phyloP scores from a whole-genome alignment of 2,329 filamentous ascomycete genomes.

The Sordariomycetes sp. region DNA sequence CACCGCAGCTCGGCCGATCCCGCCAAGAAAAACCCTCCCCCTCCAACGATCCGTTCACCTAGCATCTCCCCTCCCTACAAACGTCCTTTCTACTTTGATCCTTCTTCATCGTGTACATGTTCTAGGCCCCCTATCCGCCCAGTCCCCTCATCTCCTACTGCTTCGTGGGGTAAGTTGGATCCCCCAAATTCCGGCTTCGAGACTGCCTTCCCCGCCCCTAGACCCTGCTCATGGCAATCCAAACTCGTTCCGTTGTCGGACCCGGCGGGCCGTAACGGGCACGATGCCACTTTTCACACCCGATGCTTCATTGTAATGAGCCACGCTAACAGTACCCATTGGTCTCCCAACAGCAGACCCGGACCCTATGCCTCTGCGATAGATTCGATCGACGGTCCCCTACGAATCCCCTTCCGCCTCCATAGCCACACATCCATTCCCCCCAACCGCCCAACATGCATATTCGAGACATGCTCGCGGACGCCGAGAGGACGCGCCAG shows the following conservation, averaged over 20 bases:
- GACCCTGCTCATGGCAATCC: neutral
- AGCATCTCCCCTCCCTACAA: neutral
- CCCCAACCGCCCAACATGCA: constrained; percentile 54
- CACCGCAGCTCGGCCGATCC: neutral
- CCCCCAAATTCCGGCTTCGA: neutral
- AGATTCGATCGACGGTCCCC: neutral
- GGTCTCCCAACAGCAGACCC: neutral
- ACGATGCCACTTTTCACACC: neutral
- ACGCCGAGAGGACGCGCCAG: constrained; percentile 64
- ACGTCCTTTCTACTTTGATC: neutral
- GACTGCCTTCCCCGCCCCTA: neutral
- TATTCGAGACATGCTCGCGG: constrained; percentile 80
- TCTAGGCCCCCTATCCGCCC: neutral
- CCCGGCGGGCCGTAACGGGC: neutral
- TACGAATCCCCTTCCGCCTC: neutral
- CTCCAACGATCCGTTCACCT: neutral
- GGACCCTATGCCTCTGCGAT: neutral
- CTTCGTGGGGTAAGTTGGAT: neutral
- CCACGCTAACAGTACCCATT: neutral
- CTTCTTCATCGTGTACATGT: neutral
- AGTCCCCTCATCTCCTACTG: neutral
- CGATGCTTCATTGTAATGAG: neutral
- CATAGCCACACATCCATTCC: neutral
- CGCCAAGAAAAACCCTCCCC: neutral
- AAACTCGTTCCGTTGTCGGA: neutral